Conservation (phyloP, 2,329 filamentous ascomycete genomes). For the Aureobasidium melanogenum region DNA sequence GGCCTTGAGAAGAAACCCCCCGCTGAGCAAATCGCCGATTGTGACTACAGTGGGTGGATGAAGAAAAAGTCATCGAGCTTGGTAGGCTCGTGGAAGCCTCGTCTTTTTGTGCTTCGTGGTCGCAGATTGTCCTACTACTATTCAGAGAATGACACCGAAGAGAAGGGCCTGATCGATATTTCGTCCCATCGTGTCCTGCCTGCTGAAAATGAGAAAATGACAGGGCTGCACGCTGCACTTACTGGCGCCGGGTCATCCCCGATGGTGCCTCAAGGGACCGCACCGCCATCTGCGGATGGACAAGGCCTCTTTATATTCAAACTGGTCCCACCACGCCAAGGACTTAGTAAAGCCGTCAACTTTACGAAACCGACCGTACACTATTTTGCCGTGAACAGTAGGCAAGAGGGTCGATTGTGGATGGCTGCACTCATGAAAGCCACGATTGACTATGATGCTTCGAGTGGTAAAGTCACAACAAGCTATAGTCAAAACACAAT, state of each 20-base stretch:
- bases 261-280: constrained; percentile 41
- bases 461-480: constrained; percentile 63
- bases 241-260: constrained; percentile 67
- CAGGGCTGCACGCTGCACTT: constrained; percentile 81
- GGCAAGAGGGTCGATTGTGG: constrained; percentile 84
- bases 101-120: constrained; percentile 89
- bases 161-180: constrained; percentile 94
- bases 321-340: constrained; percentile 79
- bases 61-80: constrained; percentile 95
- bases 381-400: constrained; percentile 90
- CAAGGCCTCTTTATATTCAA: constrained; percentile 91
- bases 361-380: constrained; percentile 97
- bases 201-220: constrained; percentile 83
- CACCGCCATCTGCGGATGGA: constrained; percentile 35
- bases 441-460: constrained; percentile 84
- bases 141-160: constrained; percentile 80
- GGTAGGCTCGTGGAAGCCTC: constrained; percentile 96
- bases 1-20: constrained; percentile 76
- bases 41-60: constrained; percentile 98
- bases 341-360: constrained; percentile 81
- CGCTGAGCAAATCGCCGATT: constrained; percentile 71
- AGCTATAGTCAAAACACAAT: constrained; percentile 98
- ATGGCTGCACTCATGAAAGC: constrained; percentile 99
- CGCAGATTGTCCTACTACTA: constrained; percentile 93
- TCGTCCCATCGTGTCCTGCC: constrained; percentile 95